A percentile compares a stretch with the other conserved stretches of the same genome.
These are phyloP conservation scores for Pichia sporocuriosa DNA, from an alignment of 805 yeast genomes.

Conservation along the genomic window DNA sequence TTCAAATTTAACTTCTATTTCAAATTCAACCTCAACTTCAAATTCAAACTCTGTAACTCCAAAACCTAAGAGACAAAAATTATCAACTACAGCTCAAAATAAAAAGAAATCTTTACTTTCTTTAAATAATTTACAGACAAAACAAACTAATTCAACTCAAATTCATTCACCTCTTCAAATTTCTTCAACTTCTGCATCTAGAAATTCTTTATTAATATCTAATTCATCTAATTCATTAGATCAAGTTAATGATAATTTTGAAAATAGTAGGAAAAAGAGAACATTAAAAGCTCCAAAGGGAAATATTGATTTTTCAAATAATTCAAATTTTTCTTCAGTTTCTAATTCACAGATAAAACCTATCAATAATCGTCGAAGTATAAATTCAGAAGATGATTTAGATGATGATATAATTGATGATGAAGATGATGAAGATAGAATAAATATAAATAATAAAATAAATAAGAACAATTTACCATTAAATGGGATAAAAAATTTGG, in stretches of 20 bases:
- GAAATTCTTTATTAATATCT: neutral
- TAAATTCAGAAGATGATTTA: conserved; percentile 6
- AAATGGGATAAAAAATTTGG: neutral
- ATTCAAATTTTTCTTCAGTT: neutral
- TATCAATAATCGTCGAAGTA: neutral
- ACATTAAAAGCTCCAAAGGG: conserved; percentile 5
- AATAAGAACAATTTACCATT: neutral
- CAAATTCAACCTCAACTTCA: conserved; percentile 8
- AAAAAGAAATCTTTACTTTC: neutral
- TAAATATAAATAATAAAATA: neutral
- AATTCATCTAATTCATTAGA: neutral
- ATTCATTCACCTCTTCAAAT: neutral
- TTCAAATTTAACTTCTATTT: conserved; percentile 2
- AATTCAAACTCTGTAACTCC: conserved; percentile 10
- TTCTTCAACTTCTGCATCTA: conserved; percentile 6
- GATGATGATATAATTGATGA: conserved; percentile 8
- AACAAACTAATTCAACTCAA: neutral
- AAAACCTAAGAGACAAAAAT: conserved; percentile 7
- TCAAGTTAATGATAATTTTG: neutral
- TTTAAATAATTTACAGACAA: neutral
- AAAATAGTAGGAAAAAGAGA: neutral
- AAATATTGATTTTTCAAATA: neutral
- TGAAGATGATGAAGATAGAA: neutral
- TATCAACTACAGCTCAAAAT: neutral
- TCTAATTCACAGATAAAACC: neutral